Base-by-base conservation (phyloP, 1,139 yeast genomes). In the Scheffersomyces cryptocercus region DNA sequence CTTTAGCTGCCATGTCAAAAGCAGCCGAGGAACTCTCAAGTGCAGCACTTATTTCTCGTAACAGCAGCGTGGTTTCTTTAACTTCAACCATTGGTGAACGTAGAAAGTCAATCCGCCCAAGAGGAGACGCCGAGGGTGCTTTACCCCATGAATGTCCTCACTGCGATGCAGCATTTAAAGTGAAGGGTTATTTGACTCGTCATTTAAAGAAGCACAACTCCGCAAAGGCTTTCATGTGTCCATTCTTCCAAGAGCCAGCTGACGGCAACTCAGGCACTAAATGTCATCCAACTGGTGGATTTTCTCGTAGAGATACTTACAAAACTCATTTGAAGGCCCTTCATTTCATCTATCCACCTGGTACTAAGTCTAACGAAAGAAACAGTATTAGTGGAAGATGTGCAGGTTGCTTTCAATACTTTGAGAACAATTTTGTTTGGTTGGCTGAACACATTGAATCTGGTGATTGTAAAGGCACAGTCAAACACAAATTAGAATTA, bases 271-370 rank as follows among this genome's bases (percentile, higher is more conserved):
- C 54, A 9, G 79, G 77, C 3, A 69, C 79, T 0, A 70, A 74
- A 52, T 80, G 85, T 55, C 85, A 79, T 58, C 80, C 82, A 34
- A 77, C 79, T 1, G 84, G 85, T 29, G 82, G 81, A 3, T 80
- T 80, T 54, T 75, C 82, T 6, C 65, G 84, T 50, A 67, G 82
- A 53, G 85, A 80, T 54, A 79, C 84, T 6, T 78, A 72, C 56
- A 79, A 79, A 53, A 78, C 82, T 2, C 85, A 79, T 57, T 66
- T 79, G 42, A 79, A 77, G 52, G 81, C 83, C 1, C 62, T 80
- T 40, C 85, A 80, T 60, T 80, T 79, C 55, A 72, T 77, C 16
- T 80, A 79, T 53, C 85, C 85, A 16, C 78, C 82, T 26, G 84
- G 84, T 3, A 79, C 83, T 6, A 74, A 73, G 50, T 69, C 77